A percentile compares a stretch with the other conserved stretches of the same genome.
phyloP scores from a whole-genome alignment of 2,329 filamentous ascomycete species.

The Colletotrichum noveboracense region DNA sequence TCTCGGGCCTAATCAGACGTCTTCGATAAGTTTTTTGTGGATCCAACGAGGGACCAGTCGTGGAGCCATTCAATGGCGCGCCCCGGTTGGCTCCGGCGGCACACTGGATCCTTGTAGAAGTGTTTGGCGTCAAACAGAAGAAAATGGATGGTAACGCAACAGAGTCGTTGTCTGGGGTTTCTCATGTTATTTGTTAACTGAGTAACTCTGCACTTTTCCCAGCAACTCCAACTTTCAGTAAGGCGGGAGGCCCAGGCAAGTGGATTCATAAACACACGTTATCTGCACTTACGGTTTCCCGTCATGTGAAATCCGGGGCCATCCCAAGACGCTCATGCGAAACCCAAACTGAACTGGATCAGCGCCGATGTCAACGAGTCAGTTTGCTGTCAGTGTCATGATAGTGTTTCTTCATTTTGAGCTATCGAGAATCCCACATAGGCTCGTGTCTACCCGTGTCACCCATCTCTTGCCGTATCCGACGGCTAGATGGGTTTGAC shows the following conservation, averaged over 20 bases:
- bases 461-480: background rate
- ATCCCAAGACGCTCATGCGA: background rate
- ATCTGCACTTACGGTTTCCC: background rate
- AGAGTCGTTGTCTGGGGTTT: background rate
- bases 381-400: background rate
- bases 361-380: background rate
- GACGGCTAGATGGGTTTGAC: background rate
- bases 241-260: background rate
- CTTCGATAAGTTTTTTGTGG: background rate
- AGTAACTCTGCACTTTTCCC: background rate
- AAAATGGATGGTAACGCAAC: background rate
- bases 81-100: background rate
- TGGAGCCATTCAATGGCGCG: background rate
- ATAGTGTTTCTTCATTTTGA: background rate
- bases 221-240: background rate
- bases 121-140: background rate
- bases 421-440: background rate
- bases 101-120: background rate
- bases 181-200: background rate
- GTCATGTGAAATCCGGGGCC: background rate
- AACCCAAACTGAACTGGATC: background rate
- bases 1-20: constrained; percentile 5
- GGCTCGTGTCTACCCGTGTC: background rate
- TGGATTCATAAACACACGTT: background rate
- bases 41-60: background rate